Conservation (phyloP, 768 basidiomycete species). For the Podaxis rugospora region DNA sequence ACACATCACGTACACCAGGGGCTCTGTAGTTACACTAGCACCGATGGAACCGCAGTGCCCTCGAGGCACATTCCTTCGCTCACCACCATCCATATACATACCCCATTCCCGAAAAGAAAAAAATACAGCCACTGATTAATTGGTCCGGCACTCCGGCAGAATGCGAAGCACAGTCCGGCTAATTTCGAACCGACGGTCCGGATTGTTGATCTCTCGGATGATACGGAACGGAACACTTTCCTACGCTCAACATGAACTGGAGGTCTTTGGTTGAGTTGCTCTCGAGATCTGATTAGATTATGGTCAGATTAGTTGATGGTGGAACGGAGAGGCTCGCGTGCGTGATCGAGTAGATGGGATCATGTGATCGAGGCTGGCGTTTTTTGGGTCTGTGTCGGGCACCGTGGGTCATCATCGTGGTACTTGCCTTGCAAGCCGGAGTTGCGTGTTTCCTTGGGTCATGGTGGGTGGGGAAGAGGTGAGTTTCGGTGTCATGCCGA, state of each 20-base stretch:
- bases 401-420: too few relatives aligned
- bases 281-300: neutral
- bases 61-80: neutral
- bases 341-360: neutral
- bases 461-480: too few relatives aligned
- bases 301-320: neutral
- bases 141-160: neutral
- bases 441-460: too few relatives aligned
- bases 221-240: neutral
- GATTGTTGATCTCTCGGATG: neutral
- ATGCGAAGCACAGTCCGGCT: neutral
- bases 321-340: neutral
- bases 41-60: neutral
- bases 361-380: neutral
- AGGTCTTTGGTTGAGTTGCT: neutral
- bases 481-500: too few relatives aligned
- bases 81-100: neutral
- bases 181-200: neutral
- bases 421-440: too few relatives aligned
- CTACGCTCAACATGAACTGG: neutral
- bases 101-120: too few relatives aligned
- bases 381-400: too few relatives aligned
- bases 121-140: neutral
- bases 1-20: neutral
- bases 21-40: too few relatives aligned